Evolutionary conservation across 2,329 filamentous ascomycete species (phyloP).

Genomic region (Alternaria dauci): DNA sequence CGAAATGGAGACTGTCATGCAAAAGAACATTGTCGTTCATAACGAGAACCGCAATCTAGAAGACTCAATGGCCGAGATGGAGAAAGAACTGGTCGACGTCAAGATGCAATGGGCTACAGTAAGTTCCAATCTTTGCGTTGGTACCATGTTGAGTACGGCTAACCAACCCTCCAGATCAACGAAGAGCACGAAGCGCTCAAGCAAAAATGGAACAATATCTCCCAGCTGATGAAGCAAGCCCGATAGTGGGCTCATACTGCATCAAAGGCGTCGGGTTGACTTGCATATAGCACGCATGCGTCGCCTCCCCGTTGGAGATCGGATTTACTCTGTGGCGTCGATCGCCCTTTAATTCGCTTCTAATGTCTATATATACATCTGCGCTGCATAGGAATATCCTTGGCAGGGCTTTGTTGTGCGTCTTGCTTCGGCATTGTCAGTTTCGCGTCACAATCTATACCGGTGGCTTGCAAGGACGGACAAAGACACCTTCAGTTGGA

Average conservation of each 20-base stretch:
- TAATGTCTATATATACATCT: constrained; percentile 43
- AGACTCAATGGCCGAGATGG: constrained; percentile 89
- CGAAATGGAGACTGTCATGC: constrained; percentile 92
- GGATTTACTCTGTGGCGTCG: constrained; percentile 33
- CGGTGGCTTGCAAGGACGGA: constrained; percentile 24
- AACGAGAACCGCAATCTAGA: constrained; percentile 90
- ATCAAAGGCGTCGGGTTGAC: constrained; percentile 32
- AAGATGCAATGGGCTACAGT: constrained; percentile 98
- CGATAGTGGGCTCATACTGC: constrained; percentile 20
- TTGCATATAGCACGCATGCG: constrained; percentile 32
- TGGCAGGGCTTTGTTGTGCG: constrained; percentile 8
- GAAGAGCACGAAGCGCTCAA: constrained; percentile 59
- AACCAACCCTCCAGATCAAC: constrained; percentile 51
- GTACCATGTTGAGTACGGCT: constrained; percentile 14
- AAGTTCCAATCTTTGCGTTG: constrained; percentile 50
- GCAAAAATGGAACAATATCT: constrained; percentile 59
- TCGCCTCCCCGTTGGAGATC: constrained; percentile 27
- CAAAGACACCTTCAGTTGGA: constrained; percentile 19
- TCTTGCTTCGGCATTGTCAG: constrained; percentile 17
- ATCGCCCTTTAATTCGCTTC: constrained; percentile 38
- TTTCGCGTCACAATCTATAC: constrained; percentile 33
- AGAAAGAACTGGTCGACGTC: constrained; percentile 88
- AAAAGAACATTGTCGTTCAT: constrained; percentile 90
- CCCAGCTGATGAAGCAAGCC: constrained; percentile 54
- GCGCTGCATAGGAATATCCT: neutral